Evolutionary conservation across 108 stramenopile genomes (phyloP), one percentile per base, ranked within the genome.

Genomic region (Stephanodiscus triporus): DNA sequence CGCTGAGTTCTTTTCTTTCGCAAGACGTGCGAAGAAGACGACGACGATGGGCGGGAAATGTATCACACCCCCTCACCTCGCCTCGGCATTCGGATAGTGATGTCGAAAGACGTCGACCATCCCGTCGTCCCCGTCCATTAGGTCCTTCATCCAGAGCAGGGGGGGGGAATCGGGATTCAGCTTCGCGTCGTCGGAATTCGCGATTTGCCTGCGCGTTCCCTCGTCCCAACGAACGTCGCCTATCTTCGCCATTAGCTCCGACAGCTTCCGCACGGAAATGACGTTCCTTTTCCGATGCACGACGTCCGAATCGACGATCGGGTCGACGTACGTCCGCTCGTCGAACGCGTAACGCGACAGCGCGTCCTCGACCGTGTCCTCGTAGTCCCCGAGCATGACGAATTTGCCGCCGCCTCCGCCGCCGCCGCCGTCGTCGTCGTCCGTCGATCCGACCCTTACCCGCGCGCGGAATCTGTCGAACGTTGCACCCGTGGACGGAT

Each of bases 81-180:
- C 90, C 65, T 87, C 75, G 58, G 95, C 95, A 54, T 68, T 62
- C 17, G 97, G 92, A 87, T 91, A 92, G n/a, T 87, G 85, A 64
- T 86, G 68, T 6, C 95, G 82, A 71, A 96, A 95, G 0, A 87
- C 72, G 72, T 97, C 96, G 9, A 94, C 88, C 96, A 97, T 97
- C 10, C 60, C 75, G 76, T 96, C 94, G 73, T 96, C 97, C 49
- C 89, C 80, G 17, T 86, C 72, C 40, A 92, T 20, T 3, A 94
- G 36, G 24, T 22, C 14, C 49, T 86, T 84, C 56, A 95, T 77
- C 95, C 94, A 95, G 38, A 72, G 16, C 10, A 81, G 75, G 0
- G 90, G 63, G 0, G 93, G 91, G 0, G 87, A 75, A 24, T 76
- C 80, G 29, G 77, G 70, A 55, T 81, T 86, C 36, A 80, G 70